phyloP scores from a whole-genome alignment of 768 basidiomycete species.

The Suillus americanus region DNA sequence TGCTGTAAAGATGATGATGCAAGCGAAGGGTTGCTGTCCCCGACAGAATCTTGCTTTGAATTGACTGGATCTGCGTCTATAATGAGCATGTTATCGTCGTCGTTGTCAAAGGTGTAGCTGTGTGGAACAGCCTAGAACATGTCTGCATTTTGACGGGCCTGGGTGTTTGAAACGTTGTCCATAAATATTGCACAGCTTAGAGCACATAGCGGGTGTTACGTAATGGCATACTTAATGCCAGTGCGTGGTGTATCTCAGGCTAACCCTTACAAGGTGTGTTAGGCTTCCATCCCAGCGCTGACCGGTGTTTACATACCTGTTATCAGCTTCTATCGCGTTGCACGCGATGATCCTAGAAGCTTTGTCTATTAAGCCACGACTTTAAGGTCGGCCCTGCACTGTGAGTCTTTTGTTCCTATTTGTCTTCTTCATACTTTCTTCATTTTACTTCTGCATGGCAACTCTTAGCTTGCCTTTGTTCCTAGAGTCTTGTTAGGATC shows the following conservation, averaged over 20 bases:
- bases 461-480: neutral
- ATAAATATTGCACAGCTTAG: neutral
- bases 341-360: slow-evolving; percentile 2
- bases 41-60: neutral
- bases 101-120: neutral
- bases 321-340: neutral
- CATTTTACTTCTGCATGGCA: neutral
- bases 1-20: slow-evolving; percentile 1
- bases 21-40: neutral
- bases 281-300: neutral
- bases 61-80: neutral
- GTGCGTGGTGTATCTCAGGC: neutral
- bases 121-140: neutral
- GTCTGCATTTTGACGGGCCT: neutral
- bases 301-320: neutral
- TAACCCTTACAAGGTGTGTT: neutral
- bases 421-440: slow-evolving; percentile 3
- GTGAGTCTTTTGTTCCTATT: neutral
- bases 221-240: neutral
- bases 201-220: neutral
- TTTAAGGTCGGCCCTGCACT: neutral
- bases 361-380: neutral
- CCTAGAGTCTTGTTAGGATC: neutral
- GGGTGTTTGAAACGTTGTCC: neutral
- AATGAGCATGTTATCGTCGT: neutral